These are phyloP conservation scores for Dictyostelium brefeldianum DNA, from an alignment of 78 protist genomes.

Conservation along the genomic window DNA sequence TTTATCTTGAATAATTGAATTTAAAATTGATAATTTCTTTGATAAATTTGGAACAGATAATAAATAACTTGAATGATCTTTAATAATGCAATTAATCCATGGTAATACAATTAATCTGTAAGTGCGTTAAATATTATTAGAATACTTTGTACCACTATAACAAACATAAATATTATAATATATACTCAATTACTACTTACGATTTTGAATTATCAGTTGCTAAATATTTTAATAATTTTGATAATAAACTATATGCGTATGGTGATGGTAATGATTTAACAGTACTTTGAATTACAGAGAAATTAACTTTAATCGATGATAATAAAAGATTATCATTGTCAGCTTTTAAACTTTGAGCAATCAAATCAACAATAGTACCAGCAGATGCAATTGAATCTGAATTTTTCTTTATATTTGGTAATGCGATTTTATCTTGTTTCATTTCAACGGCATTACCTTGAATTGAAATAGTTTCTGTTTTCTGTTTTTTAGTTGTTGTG, in stretches of 20 bases:
- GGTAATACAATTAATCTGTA: constrained; percentile 23
- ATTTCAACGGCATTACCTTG: constrained; percentile 10
- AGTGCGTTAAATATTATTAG: background rate
- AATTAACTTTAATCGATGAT: constrained; percentile 20
- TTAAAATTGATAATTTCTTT: constrained; percentile 28
- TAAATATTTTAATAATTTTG: constrained; percentile 22
- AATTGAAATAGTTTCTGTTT: background rate
- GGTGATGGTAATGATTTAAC: constrained; percentile 64
- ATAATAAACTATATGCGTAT: constrained; percentile 54
- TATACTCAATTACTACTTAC: constrained; percentile 12
- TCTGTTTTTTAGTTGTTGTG: background rate
- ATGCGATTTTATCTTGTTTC: background rate
- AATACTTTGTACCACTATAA: background rate
- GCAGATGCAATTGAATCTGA: constrained; percentile 20
- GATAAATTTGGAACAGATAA: constrained; percentile 24
- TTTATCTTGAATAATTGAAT: constrained; percentile 61
- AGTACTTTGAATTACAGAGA: constrained; percentile 25
- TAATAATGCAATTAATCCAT: constrained; percentile 58
- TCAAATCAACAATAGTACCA: constrained; percentile 34
- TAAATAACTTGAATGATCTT: constrained; percentile 52
- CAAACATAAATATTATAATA: background rate
- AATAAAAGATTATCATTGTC: background rate
- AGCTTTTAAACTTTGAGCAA: constrained; percentile 31
- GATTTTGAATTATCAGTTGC: constrained; percentile 44
- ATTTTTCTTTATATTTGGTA: background rate